These are phyloP conservation scores for Lipomyces orientalis DNA, from an alignment of 805 yeast genomes.

Conservation along the genomic window DNA sequence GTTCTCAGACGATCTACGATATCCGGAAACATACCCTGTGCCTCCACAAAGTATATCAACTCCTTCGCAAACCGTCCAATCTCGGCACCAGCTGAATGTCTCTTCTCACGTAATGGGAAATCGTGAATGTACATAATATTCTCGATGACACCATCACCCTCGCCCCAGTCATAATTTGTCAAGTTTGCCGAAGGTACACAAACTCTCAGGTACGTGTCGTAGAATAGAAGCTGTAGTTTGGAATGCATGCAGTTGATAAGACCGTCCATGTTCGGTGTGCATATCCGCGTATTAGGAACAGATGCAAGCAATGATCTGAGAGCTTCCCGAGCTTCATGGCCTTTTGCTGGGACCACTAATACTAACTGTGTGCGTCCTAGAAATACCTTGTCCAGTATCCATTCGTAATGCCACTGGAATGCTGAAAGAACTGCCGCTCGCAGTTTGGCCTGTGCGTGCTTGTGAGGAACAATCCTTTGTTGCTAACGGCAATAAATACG, in stretches of 20 bases:
- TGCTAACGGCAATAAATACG: not conserved
- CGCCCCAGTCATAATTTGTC: conserved; percentile 42
- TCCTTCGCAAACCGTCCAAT: conserved; percentile 26
- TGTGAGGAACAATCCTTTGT: not conserved
- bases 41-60: conserved; percentile 31
- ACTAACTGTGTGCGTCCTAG: conserved; percentile 27
- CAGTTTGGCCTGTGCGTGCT: conserved; percentile 10
- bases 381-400: conserved; percentile 30
- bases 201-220: conserved; percentile 35
- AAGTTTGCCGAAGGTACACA: conserved; percentile 40
- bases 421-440: conserved; percentile 32
- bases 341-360: conserved; percentile 34
- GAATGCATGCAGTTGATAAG: conserved; percentile 38
- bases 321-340: conserved; percentile 17
- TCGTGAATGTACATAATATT: conserved; percentile 38
- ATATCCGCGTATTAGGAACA: conserved; percentile 28
- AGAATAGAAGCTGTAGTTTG: conserved; percentile 38
- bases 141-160: conserved; percentile 38
- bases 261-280: conserved; percentile 35
- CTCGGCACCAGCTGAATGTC: not conserved
- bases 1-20: conserved; percentile 24
- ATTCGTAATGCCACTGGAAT: conserved; percentile 36
- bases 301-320: conserved; percentile 3
- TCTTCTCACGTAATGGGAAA: conserved; percentile 22
- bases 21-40: conserved; percentile 33